Evolutionary conservation across 768 basidiomycete species (phyloP), one percentile per base, ranked within the genome.

Genomic region (Chalciporus piperatus): DNA sequence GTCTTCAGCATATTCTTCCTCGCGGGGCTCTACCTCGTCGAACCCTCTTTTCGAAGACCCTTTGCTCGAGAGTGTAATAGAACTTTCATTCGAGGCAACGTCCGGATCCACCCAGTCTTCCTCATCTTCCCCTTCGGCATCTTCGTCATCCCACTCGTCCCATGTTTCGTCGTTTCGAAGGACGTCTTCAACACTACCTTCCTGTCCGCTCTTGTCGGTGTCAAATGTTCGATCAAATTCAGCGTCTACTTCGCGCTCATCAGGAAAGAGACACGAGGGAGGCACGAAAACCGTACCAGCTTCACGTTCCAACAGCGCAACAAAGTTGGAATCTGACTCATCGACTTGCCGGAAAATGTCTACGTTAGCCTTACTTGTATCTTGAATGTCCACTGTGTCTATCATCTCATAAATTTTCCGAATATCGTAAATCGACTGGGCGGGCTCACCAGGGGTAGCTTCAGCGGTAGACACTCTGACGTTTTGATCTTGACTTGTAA

Each of bases 51-150:
- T 86, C 32, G 82, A 82, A 37, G 78, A 71, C 22, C 42, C 63
- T 47, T 61, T 80, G 60, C 81, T 83, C 12, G 81, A 82, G 45
- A 84, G 67, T 2, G 82, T 82, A 43, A 74, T 68, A 16, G 78
- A 83, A 41, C 77, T 84, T 49, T 79, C 69, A 51, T 76, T 77
- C 14, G 79, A 81, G 8, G 65, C 67, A 13, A 75, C 71, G 25
- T 79, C 79, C 23, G 74, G 71, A 41, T 77, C 74, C 45, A 71
- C 73, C 78, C 77, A 81, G 17, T 65, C 66, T 35, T 65, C 66
- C 20, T 76, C 73, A 12, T 67, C 65, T 27, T 77, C 81, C 33
- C 71, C 77, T 50, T 78, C 79, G n/a, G 70, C 77, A 41, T 74
- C 74, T 13, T 65, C 58, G 25, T 70, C 63, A 35, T 62, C 55